Percentiles rank a stretch among this genome's conserved stretches.
phyloP scores from a whole-genome alignment of 495 filamentous ascomycete species.

The Hypoxylon fragiforme region DNA sequence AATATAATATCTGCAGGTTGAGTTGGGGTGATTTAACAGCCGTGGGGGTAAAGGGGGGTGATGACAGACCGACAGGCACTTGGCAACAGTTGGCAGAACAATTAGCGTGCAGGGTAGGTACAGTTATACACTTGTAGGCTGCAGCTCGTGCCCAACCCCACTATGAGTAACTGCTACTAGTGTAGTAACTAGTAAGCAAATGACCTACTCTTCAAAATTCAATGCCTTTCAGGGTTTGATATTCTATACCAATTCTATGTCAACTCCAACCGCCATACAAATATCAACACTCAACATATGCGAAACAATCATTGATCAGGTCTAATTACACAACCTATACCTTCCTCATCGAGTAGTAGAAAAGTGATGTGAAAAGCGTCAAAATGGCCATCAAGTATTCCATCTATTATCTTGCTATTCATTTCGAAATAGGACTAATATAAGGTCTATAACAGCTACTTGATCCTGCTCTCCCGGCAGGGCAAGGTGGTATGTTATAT shows the following conservation, averaged over 20 bases:
- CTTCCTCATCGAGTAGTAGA: slow-evolving; percentile 15
- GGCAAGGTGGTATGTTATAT: slow-evolving; percentile 89
- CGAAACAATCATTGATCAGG: no score
- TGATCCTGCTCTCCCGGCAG: slow-evolving; percentile 95
- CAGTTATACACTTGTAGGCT: neutral
- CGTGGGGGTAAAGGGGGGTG: slow-evolving; percentile 8
- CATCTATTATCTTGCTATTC: neutral
- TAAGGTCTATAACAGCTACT: slow-evolving; percentile 64
- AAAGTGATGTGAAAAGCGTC: slow-evolving; percentile 41
- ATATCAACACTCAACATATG: no score
- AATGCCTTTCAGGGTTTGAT: no score
- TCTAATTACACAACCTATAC: neutral
- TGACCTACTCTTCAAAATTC: no score
- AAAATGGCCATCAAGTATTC: slow-evolving; percentile 55
- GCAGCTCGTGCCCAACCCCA: slow-evolving; percentile 40
- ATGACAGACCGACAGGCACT: no score
- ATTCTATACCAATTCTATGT: no score
- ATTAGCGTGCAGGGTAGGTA: slow-evolving; percentile 1
- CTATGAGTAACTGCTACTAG: slow-evolving; percentile 6
- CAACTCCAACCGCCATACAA: no score
- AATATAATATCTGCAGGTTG: neutral
- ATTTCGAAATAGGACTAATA: slow-evolving; percentile 41
- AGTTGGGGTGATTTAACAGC: slow-evolving; percentile 17
- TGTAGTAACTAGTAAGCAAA: slow-evolving; percentile 2
- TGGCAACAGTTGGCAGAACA: no score